Evolutionary conservation across 2,329 filamentous ascomycete genomes (phyloP).

Genomic region (Colletotrichum theobromicola): DNA sequence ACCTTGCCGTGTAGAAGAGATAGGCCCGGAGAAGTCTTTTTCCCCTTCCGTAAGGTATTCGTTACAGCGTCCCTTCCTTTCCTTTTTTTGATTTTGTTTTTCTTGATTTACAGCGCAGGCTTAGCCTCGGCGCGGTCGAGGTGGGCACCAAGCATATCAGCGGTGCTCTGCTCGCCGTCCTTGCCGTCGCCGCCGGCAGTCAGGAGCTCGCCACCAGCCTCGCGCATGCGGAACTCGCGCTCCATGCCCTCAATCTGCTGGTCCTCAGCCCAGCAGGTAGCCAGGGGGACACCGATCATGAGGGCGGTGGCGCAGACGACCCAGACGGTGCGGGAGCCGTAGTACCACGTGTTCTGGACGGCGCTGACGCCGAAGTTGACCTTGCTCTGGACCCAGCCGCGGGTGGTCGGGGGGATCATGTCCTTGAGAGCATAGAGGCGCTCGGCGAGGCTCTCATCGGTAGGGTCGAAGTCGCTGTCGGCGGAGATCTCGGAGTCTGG

Average conservation of each 20-base stretch:
- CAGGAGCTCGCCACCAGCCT: constrained; percentile 78
- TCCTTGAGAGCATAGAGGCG: constrained; percentile 76
- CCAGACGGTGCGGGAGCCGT: constrained; percentile 83
- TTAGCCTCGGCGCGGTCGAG: constrained; percentile 52
- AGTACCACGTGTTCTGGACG: constrained; percentile 61
- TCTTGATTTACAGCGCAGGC: constrained; percentile 51
- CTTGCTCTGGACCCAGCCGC: constrained; percentile 69
- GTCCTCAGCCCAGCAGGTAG: constrained; percentile 91
- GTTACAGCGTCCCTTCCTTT: background rate
- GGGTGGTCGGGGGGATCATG: constrained; percentile 75
- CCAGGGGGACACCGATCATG: constrained; percentile 90
- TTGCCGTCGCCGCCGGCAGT: constrained; percentile 47
- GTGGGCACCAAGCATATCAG: constrained; percentile 54
- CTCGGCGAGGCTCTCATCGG: constrained; percentile 66
- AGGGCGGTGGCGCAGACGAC: constrained; percentile 88
- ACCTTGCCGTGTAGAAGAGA: background rate
- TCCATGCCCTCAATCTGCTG: constrained; percentile 98
- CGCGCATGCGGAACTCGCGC: constrained; percentile 94
- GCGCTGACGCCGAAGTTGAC: constrained; percentile 60
- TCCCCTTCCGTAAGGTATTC: background rate
- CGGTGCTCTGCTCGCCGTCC: constrained; percentile 41
- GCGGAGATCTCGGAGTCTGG: constrained; percentile 84
- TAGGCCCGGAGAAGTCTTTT: background rate
- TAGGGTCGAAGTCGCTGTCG: constrained; percentile 72
- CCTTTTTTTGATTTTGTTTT: constrained; percentile 19